These are phyloP conservation scores for Pseudogymnoascus sp. DNA, from an alignment of 2,329 filamentous ascomycete genomes.

Conservation along the genomic window DNA sequence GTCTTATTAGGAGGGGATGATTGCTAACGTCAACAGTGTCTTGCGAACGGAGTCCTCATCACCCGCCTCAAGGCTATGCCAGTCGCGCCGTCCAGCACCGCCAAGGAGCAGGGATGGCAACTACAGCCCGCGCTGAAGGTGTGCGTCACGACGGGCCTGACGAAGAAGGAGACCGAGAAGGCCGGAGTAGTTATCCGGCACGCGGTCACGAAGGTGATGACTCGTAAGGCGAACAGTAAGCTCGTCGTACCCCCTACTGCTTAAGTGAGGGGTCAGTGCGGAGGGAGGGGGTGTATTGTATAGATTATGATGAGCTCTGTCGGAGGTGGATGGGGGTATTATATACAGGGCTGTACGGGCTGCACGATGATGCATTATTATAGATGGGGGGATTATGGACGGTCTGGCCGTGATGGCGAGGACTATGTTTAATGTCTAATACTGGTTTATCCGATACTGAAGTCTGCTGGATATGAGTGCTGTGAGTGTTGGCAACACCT, in stretches of 20 bases:
- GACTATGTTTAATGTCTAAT: slow-evolving; percentile 6
- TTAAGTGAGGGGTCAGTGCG: slow-evolving; percentile 13
- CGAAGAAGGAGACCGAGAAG: slow-evolving; percentile 93
- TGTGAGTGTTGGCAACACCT: background rate
- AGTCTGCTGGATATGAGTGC: background rate
- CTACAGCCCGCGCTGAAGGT: slow-evolving; percentile 81
- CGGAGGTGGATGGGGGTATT: background rate
- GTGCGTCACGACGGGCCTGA: slow-evolving; percentile 78
- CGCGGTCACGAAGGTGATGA: slow-evolving; percentile 88
- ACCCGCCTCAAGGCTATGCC: slow-evolving; percentile 77
- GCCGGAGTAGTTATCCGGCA: slow-evolving; percentile 81
- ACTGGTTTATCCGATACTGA: background rate
- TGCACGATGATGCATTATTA: slow-evolving; percentile 1
- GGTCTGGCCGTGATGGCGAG: background rate
- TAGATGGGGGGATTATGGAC: background rate
- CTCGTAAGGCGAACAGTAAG: slow-evolving; percentile 48
- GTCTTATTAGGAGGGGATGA: background rate
- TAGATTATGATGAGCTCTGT: slow-evolving; percentile 3
- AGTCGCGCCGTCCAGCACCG: slow-evolving; percentile 51
- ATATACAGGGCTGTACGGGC: slow-evolving; percentile 3
- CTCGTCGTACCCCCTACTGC: slow-evolving; percentile 30
- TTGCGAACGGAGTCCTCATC: slow-evolving; percentile 83
- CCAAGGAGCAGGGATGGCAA: slow-evolving; percentile 61
- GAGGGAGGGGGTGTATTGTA: background rate
- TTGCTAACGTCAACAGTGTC: slow-evolving; percentile 44